Evolutionary conservation across 2,329 filamentous ascomycete genomes (phyloP).

Genomic region (Venturia aucupariae): DNA sequence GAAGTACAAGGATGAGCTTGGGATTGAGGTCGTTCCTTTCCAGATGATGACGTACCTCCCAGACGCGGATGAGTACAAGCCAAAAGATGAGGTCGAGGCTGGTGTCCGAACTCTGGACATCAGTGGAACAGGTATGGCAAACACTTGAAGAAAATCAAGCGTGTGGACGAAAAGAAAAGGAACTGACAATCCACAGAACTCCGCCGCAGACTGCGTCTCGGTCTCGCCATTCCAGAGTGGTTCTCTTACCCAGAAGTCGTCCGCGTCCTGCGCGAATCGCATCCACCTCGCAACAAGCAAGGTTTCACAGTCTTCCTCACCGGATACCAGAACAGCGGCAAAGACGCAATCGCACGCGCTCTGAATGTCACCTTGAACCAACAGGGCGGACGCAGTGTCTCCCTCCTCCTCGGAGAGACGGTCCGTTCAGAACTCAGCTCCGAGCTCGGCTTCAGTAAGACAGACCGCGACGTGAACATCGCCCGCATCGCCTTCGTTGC

Average conservation of each 20-base stretch:
- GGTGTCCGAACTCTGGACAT: constrained; percentile 65
- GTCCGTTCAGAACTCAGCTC: constrained; percentile 87
- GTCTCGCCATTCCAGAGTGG: constrained; percentile 95
- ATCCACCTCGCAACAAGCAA: constrained; percentile 82
- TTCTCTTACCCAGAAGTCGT: constrained; percentile 99
- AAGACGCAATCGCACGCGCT: constrained; percentile 91
- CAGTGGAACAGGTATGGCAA: constrained; percentile 37
- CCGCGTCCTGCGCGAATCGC: constrained; percentile 88
- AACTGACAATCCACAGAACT: constrained; percentile 61
- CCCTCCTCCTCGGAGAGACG: constrained; percentile 89
- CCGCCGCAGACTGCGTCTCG: constrained; percentile 79
- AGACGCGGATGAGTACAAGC: constrained; percentile 92
- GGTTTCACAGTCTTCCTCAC: constrained; percentile 98
- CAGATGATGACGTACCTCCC: constrained; percentile 99
- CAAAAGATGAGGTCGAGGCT: constrained; percentile 77
- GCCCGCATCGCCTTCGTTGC: constrained; percentile 94
- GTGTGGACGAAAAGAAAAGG: background rate
- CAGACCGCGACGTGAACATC: constrained; percentile 92
- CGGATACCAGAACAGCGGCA: constrained; percentile 92
- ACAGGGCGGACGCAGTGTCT: constrained; percentile 89
- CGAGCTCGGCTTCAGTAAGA: constrained; percentile 87
- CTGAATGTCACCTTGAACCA: constrained; percentile 97
- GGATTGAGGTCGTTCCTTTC: constrained; percentile 98
- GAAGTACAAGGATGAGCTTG: constrained; percentile 92
- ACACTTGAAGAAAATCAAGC: background rate